Percentiles rank a stretch among this genome's conserved stretches.
phyloP scores from a whole-genome alignment of 75 land plant genomes.

The Sequoiadendron giganteum region DNA sequence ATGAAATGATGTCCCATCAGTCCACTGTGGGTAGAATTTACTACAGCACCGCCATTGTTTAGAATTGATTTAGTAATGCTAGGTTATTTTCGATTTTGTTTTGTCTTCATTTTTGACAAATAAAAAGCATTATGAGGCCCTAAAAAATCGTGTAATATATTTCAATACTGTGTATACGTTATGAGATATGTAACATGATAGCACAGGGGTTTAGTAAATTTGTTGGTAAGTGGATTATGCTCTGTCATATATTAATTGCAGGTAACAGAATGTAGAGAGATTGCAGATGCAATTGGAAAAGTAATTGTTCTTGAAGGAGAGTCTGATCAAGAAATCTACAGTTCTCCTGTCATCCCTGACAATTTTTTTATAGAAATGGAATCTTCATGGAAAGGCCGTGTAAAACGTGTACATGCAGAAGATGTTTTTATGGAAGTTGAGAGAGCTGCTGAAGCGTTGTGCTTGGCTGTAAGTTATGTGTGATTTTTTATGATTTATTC shows the following conservation, averaged over 20 bases:
- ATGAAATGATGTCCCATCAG: background rate
- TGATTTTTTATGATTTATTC: background rate
- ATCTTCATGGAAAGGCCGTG: slow-evolving; percentile 86
- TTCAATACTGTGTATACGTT: background rate
- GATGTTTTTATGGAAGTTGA: slow-evolving; percentile 64
- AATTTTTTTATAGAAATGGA: slow-evolving; percentile 90
- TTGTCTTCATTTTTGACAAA: background rate
- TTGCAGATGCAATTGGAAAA: slow-evolving; percentile 50
- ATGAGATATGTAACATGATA: background rate
- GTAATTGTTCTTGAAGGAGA: slow-evolving; percentile 59
- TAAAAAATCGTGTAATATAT: background rate
- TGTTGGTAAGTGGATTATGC: background rate
- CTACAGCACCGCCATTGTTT: background rate
- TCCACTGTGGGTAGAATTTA: background rate
- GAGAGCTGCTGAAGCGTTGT: slow-evolving; percentile 55
- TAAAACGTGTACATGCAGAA: slow-evolving; percentile 70
- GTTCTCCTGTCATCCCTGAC: slow-evolving; percentile 45
- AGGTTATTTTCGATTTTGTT: background rate
- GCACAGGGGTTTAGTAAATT: background rate
- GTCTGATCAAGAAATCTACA: slow-evolving; percentile 51
- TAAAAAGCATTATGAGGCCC: background rate
- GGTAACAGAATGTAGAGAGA: slow-evolving; percentile 62
- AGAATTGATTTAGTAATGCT: background rate
- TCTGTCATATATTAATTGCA: slow-evolving; percentile 1
- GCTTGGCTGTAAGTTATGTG: slow-evolving; percentile 44